A percentile compares a stretch with the other conserved stretches of the same genome.
Evolutionary conservation across 2,329 filamentous ascomycete genomes (phyloP).

Genomic region (Zymoseptoria crescenta): DNA sequence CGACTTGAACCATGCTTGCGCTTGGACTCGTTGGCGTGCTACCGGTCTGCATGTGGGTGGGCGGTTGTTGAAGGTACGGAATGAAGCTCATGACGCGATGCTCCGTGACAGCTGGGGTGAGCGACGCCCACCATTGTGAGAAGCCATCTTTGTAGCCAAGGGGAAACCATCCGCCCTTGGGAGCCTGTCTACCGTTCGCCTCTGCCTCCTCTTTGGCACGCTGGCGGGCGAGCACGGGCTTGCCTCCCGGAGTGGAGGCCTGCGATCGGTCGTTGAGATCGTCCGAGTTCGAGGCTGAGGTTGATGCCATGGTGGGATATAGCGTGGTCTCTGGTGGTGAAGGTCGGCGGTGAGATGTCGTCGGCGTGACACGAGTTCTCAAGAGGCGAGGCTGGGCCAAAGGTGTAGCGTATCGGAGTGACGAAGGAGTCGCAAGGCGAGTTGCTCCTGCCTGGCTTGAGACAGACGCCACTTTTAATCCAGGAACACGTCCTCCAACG

Average conservation of each 20-base stretch:
- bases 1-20: conserved; percentile 34
- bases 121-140: conserved; percentile 84
- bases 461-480: conserved; percentile 3
- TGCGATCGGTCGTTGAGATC: conserved; percentile 8
- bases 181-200: conserved; percentile 7
- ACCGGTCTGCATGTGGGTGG: conserved; percentile 58
- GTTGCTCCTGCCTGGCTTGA: conserved; percentile 1
- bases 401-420: background rate
- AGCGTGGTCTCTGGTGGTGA: conserved; percentile 1
- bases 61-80: conserved; percentile 69
- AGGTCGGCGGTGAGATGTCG: background rate
- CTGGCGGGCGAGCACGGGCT: conserved; percentile 30
- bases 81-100: conserved; percentile 80
- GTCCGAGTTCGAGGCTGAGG: conserved; percentile 16
- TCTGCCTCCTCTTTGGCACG: conserved; percentile 24
- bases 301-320: conserved; percentile 28
- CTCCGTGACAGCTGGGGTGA: conserved; percentile 78
- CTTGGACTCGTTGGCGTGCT: conserved; percentile 41
- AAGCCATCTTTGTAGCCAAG: conserved; percentile 87
- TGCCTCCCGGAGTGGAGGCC: conserved; percentile 9
- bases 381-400: background rate
- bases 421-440: background rate
- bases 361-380: background rate
- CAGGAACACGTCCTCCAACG: background rate
- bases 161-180: conserved; percentile 52